Percentiles rank a stretch among this genome's conserved stretches.
Evolutionary conservation across 1,284 basidiomycete species (phyloP).

Genomic region (Ceratobasidium sp.): DNA sequence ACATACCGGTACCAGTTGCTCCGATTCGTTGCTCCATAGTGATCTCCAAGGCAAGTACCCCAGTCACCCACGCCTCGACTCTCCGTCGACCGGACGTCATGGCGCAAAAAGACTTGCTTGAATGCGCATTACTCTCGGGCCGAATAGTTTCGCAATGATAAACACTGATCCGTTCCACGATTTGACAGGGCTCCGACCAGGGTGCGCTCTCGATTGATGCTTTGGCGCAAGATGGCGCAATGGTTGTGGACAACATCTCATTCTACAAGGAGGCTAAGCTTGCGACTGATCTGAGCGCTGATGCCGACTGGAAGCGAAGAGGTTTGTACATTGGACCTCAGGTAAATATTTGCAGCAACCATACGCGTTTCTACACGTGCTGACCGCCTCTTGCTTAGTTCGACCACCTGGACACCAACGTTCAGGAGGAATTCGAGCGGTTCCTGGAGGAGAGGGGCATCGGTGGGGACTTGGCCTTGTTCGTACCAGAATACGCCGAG

Average conservation of each 20-base stretch:
- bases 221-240: constrained; percentile 81
- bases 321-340: constrained; percentile 92
- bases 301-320: constrained; percentile 92
- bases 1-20: constrained; percentile 57
- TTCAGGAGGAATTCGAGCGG: constrained; percentile 87
- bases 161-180: background rate
- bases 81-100: background rate
- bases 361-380: constrained; percentile 30
- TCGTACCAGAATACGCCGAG: constrained; percentile 85
- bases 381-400: constrained; percentile 60
- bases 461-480: constrained; percentile 78
- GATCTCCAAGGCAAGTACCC: constrained; percentile 74
- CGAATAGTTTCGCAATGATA: background rate
- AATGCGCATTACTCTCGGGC: constrained; percentile 20
- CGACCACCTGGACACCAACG: constrained; percentile 83
- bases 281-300: constrained; percentile 81
- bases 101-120: constrained; percentile 20
- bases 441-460: constrained; percentile 88
- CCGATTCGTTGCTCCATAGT: constrained; percentile 80
- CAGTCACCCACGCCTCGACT: background rate
- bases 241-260: constrained; percentile 88
- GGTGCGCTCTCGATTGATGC: constrained; percentile 83
- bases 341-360: constrained; percentile 55
- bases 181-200: constrained; percentile 45
- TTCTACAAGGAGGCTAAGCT: constrained; percentile 78